Evolutionary conservation across 805 yeast genomes (phyloP).

Genomic region (Suhomyces canberraensis): DNA sequence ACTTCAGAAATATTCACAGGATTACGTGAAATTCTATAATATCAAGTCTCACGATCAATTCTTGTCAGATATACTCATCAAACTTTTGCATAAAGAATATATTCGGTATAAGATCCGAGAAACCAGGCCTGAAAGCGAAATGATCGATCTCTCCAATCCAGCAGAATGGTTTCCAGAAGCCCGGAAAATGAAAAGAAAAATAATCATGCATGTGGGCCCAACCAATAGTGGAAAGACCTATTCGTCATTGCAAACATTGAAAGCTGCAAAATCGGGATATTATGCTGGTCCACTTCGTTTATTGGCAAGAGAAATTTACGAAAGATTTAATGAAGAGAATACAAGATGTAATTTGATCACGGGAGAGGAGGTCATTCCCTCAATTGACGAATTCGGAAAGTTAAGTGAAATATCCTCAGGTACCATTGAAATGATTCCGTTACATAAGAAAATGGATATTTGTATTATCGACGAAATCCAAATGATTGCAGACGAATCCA

Average conservation of each 20-base stretch:
- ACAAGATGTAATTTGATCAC: slow-evolving; percentile 80
- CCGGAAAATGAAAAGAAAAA: slow-evolving; percentile 68
- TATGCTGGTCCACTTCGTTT: slow-evolving; percentile 94
- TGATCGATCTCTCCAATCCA: slow-evolving; percentile 33
- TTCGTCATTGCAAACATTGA: slow-evolving; percentile 68
- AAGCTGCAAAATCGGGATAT: slow-evolving; percentile 67
- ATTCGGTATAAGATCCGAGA: slow-evolving; percentile 12
- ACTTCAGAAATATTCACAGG: slow-evolving; percentile 17
- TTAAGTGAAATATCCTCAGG: slow-evolving; percentile 79
- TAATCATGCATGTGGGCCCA: slow-evolving; percentile 95
- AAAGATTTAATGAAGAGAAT: slow-evolving; percentile 65
- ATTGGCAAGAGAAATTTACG: slow-evolving; percentile 88
- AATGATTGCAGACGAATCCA: slow-evolving; percentile 73
- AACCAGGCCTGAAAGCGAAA: slow-evolving; percentile 7
- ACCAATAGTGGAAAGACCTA: slow-evolving; percentile 96
- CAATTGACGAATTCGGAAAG: slow-evolving; percentile 64
- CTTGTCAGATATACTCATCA: slow-evolving; percentile 18
- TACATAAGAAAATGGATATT: slow-evolving; percentile 66
- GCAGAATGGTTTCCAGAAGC: slow-evolving; percentile 81
- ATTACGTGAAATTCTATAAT: slow-evolving; percentile 15
- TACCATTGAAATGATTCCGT: slow-evolving; percentile 91
- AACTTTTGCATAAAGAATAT: slow-evolving; percentile 23
- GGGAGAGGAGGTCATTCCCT: slow-evolving; percentile 89
- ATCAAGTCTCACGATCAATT: slow-evolving; percentile 18
- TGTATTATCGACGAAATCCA: slow-evolving; percentile 95